Base-by-base conservation (phyloP, 2,329 filamentous ascomycete species). In the Fusarium nisikadoi region DNA sequence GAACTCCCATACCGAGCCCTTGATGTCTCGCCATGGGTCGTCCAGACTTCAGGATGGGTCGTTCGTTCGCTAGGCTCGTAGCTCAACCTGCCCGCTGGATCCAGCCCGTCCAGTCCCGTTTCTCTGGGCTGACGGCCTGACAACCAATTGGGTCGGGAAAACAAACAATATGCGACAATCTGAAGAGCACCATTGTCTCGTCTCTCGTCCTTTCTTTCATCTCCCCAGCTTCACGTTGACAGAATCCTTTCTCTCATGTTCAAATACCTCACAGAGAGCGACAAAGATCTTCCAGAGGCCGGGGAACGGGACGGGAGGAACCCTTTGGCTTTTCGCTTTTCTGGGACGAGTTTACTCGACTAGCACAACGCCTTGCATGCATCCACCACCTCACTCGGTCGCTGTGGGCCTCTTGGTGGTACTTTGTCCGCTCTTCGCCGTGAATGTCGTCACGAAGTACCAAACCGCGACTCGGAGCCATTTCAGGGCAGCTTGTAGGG, bases 1-100 rank as follows among this genome's bases (percentile, higher is more conserved):
- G 60, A 65, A 73, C 69, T 72, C 65, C 75, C 73, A 76, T 75
- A 76, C 75, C 70, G 66, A 69, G 72, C 63, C 72, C 63, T 74
- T 68, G 65, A 68, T 75, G 72, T 76, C 75, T 74, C 58, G 70
- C 67, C 63, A 71, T 72, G 61, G 67, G 33, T 63, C 65, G 68
- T 68, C 67, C 54, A 73, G 67, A 64, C 72, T 72, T 68, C 52
- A 73, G 61, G 66, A 74, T 72, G 72, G 71, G 65, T 70, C 70
- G 68, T 75, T 75, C 63, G 58, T 64, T 76, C 72, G 72, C 74
- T 74, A 76, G 71, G 59, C 49, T 71, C 59, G 71, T 76, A 77
- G 72, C 68, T 77, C 74, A 74, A 77, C 75, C 74, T 77, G 74
- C 56, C 74, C 65, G 75, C 68, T 76, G 75, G 75, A 77, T 77